A percentile compares a stretch with the other conserved stretches of the same genome.
These are phyloP conservation scores for Lignosus rhinocerotis DNA, from an alignment of 1,284 basidiomycete genomes.

Conservation along the genomic window DNA sequence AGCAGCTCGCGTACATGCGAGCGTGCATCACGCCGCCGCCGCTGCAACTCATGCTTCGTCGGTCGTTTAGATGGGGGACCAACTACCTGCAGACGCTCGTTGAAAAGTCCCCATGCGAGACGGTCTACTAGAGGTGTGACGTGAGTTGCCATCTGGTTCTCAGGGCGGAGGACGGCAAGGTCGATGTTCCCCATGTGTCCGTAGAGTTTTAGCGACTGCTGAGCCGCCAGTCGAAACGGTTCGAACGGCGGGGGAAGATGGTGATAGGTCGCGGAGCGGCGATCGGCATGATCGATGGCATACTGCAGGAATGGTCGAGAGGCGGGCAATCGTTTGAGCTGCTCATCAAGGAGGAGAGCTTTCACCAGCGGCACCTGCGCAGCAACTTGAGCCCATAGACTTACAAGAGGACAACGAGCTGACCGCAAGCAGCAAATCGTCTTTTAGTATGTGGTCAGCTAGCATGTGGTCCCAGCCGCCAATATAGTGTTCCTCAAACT, in stretches of 20 bases:
- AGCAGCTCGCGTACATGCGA: slow-evolving; percentile 13
- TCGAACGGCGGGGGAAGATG: too few species aligned
- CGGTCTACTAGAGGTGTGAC: slow-evolving; percentile 59
- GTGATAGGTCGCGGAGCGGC: not conserved
- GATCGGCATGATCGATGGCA: not conserved
- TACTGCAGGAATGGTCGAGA: not conserved
- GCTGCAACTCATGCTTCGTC: slow-evolving; percentile 9
- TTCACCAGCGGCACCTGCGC: not conserved
- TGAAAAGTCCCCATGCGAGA: slow-evolving; percentile 51
- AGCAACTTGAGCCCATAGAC: not conserved
- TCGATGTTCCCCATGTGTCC: slow-evolving; percentile 45
- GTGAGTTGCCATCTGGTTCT: slow-evolving; percentile 56
- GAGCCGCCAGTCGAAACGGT: not conserved
- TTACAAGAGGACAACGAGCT: not conserved
- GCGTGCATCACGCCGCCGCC: slow-evolving; percentile 5
- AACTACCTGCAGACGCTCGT: slow-evolving; percentile 52
- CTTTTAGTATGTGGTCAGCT: not conserved
- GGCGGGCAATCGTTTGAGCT: not conserved
- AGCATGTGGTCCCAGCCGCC: slow-evolving; percentile 18
- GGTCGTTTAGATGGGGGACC: slow-evolving; percentile 39
- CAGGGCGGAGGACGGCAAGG: slow-evolving; percentile 50
- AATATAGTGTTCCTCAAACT: slow-evolving; percentile 17
- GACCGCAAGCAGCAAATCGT: slow-evolving; percentile 16
- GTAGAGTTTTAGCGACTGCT: not conserved
- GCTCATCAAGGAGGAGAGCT: not conserved